Evolutionary conservation across 805 yeast genomes (phyloP), one percentile per base, ranked within the genome.

Genomic region (Sugiyamaella boreocaroliniensis): DNA sequence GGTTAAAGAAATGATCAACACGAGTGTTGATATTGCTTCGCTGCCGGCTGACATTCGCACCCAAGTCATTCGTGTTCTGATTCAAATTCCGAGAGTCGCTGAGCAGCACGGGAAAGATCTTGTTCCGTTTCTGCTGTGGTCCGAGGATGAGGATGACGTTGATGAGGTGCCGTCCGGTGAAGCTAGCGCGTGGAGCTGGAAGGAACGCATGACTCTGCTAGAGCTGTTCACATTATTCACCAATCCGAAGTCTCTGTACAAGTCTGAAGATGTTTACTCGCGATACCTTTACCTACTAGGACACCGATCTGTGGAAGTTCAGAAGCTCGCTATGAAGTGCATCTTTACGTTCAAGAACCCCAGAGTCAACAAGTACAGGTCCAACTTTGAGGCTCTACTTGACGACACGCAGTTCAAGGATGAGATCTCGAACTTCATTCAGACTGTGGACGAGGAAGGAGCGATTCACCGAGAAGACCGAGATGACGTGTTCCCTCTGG

Each of bases 331-430:
- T 0, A 72, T 93, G 46, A 77, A 79, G 45, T 83, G 85, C 42
- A 62, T 93, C 4, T 68, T 89, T 40, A 80, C 85, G 41, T 85
- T 78, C 74, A 81, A 82, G 58, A 73, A 77, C 47, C 75, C 78
- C 1, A 73, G 72, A 2, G 68, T 88, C 34, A 76, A 76, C 50
- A 85, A 83, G 64, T 92, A 89, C 64, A 74, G 76, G 52, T 96
- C 85, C 55, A 83, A 84, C 59, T 71, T 93, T 60, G 76, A 71
- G 46, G 89, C 85, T 56, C 68, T 93, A 53, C 71, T 92, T 15
- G 97, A 92, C 65, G 95, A 89, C 55, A 79, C 86, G 1, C 71
- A 84, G 15, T 90, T 89, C 71, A 80, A 89, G 54, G 99, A 93
- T 68, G 97, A 90, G 68, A 71, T 90, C 29, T 73, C 86, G 18